Evolutionary conservation across 805 yeast genomes (phyloP).

Genomic region (Candida succiphila): DNA sequence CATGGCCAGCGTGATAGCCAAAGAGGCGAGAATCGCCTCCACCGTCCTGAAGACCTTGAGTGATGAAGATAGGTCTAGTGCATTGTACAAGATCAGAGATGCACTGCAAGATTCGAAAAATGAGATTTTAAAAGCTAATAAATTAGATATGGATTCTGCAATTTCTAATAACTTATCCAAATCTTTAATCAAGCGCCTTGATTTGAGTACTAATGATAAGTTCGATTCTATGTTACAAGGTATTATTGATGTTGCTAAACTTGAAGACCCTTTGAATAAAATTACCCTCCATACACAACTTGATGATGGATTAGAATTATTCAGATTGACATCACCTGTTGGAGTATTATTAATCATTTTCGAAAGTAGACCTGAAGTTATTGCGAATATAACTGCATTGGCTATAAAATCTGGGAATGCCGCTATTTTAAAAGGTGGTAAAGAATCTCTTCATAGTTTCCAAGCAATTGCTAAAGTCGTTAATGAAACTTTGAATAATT

Average conservation of each 20-base stretch:
- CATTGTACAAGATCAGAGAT: slow-evolving; percentile 64
- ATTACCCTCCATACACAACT: slow-evolving; percentile 72
- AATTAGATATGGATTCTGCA: slow-evolving; percentile 66
- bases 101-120: slow-evolving; percentile 51
- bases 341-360: slow-evolving; percentile 90
- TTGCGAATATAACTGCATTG: slow-evolving; percentile 92
- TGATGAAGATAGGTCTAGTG: slow-evolving; percentile 62
- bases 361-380: slow-evolving; percentile 96
- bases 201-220: slow-evolving; percentile 72
- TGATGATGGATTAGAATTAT: slow-evolving; percentile 82
- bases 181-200: slow-evolving; percentile 76
- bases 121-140: slow-evolving; percentile 62
- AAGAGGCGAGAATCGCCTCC: slow-evolving; percentile 73
- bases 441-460: slow-evolving; percentile 82
- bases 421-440: slow-evolving; percentile 96
- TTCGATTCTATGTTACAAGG: slow-evolving; percentile 94
- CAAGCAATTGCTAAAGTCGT: slow-evolving; percentile 70
- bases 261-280: slow-evolving; percentile 91
- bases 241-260: slow-evolving; percentile 76
- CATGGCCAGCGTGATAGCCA: slow-evolving; percentile 72
- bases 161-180: slow-evolving; percentile 47
- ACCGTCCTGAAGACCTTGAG: slow-evolving; percentile 70
- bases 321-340: slow-evolving; percentile 84
- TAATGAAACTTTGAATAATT: slow-evolving; percentile 38
- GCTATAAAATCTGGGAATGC: slow-evolving; percentile 96